Evolutionary conservation across 1,284 basidiomycete genomes (phyloP).

Genomic region (Sanghuangporus baumii): DNA sequence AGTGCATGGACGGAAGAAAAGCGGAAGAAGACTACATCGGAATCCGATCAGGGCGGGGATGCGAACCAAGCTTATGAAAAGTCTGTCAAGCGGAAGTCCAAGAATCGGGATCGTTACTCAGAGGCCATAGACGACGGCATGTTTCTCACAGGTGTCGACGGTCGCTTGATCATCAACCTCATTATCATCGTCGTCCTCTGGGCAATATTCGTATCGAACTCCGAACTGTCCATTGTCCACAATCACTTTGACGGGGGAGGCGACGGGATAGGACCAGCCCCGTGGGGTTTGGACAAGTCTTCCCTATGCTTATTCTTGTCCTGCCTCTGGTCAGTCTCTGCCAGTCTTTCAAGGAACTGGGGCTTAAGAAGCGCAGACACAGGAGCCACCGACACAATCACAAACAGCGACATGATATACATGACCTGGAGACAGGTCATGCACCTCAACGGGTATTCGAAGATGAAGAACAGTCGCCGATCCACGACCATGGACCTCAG

Average conservation of each 20-base stretch:
- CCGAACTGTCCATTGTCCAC: conserved; percentile 24
- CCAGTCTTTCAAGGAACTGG: conserved; percentile 14
- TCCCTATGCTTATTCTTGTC: conserved; percentile 19
- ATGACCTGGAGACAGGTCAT: not conserved
- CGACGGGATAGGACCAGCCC: conserved; percentile 10
- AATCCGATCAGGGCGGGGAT: not conserved
- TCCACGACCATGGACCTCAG: too few species aligned
- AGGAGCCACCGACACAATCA: not conserved
- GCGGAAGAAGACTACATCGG: too few species aligned
- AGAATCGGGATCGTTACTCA: not conserved
- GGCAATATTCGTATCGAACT: conserved; percentile 24
- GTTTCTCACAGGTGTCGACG: conserved; percentile 5
- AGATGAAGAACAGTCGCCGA: not conserved
- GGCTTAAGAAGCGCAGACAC: conserved; percentile 7
- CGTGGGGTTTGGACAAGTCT: conserved; percentile 27
- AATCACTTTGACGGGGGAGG: conserved; percentile 24
- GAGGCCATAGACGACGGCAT: not conserved
- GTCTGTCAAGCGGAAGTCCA: too few species aligned
- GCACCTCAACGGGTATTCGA: not conserved
- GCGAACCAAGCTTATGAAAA: not conserved
- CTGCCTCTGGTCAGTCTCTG: conserved; percentile 16
- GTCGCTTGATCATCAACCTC: conserved; percentile 19
- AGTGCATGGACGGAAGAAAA: not conserved
- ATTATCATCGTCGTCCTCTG: conserved; percentile 21
- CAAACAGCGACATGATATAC: not conserved